Evolutionary conservation across 1,284 basidiomycete genomes (phyloP).

Genomic region (Trichosporon faecale): DNA sequence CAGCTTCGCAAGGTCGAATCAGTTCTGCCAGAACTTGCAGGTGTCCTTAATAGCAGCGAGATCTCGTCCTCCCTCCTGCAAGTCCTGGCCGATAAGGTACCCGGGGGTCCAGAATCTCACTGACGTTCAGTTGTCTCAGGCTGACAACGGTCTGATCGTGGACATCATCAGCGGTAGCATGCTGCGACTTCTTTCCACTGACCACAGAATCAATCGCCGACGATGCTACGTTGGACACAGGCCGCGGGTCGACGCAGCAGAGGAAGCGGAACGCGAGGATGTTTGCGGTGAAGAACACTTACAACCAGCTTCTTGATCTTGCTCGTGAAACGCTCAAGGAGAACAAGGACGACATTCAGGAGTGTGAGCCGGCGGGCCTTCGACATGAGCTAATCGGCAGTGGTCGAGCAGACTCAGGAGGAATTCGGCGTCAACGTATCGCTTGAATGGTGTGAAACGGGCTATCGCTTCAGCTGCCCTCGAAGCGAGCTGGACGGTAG

Average conservation of each 20-base stretch:
- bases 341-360: conserved; percentile 72
- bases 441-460: conserved; percentile 21
- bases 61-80: neutral
- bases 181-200: neutral
- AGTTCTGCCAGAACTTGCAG: conserved; percentile 19
- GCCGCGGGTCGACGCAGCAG: conserved; percentile 15
- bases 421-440: conserved; percentile 8
- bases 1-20: conserved; percentile 28
- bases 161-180: neutral
- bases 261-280: conserved; percentile 62
- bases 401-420: neutral
- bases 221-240: conserved; percentile 23
- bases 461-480: conserved; percentile 15
- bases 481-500: conserved; percentile 6
- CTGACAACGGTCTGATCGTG: neutral
- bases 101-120: neutral
- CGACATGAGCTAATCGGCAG: neutral
- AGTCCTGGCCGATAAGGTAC: conserved; percentile 6
- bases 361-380: conserved; percentile 14
- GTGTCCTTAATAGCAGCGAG: conserved; percentile 12
- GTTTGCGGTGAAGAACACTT: conserved; percentile 79
- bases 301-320: conserved; percentile 79
- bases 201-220: conserved; percentile 27
- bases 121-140: neutral
- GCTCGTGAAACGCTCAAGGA: conserved; percentile 89